Evolutionary conservation across 1,139 yeast species (phyloP).

Genomic region (Pichia sp.): DNA sequence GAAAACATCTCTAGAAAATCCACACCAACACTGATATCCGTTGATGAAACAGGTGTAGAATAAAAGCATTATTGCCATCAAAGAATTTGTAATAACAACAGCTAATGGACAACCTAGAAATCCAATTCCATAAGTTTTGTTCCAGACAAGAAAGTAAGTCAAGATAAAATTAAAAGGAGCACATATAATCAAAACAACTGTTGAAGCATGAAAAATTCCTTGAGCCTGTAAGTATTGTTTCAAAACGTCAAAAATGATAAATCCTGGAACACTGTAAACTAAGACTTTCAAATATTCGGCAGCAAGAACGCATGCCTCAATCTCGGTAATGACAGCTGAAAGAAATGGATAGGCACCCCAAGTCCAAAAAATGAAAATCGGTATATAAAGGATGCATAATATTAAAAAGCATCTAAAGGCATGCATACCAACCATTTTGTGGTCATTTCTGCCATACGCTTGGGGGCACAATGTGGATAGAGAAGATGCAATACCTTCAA

Average conservation of each 20-base stretch:
- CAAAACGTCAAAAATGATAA: constrained; percentile 60
- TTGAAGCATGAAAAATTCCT: constrained; percentile 73
- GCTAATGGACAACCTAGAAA: constrained; percentile 72
- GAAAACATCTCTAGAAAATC: constrained; percentile 34
- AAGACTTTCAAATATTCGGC: constrained; percentile 46
- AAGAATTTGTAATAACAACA: constrained; percentile 61
- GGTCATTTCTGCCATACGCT: constrained; percentile 62
- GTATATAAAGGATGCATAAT: constrained; percentile 45
- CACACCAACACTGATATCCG: constrained; percentile 53
- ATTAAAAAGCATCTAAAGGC: constrained; percentile 57
- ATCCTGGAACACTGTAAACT: constrained; percentile 62
- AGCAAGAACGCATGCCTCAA: constrained; percentile 45
- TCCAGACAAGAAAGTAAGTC: constrained; percentile 50
- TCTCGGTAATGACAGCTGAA: constrained; percentile 39
- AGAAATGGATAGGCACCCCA: constrained; percentile 42
- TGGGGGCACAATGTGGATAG: constrained; percentile 74
- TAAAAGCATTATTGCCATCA: constrained; percentile 47
- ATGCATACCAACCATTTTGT: constrained; percentile 55
- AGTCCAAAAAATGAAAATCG: constrained; percentile 52
- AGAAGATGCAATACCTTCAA: constrained; percentile 69
- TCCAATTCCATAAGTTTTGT: constrained; percentile 48
- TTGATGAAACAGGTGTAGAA: constrained; percentile 39
- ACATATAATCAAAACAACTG: constrained; percentile 55
- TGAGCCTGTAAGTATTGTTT: constrained; percentile 71
- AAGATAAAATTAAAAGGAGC: constrained; percentile 64